A percentile compares a stretch with the other conserved stretches of the same genome.
phyloP scores from a whole-genome alignment of 768 basidiomycete genomes.

The Nidularia sp. region DNA sequence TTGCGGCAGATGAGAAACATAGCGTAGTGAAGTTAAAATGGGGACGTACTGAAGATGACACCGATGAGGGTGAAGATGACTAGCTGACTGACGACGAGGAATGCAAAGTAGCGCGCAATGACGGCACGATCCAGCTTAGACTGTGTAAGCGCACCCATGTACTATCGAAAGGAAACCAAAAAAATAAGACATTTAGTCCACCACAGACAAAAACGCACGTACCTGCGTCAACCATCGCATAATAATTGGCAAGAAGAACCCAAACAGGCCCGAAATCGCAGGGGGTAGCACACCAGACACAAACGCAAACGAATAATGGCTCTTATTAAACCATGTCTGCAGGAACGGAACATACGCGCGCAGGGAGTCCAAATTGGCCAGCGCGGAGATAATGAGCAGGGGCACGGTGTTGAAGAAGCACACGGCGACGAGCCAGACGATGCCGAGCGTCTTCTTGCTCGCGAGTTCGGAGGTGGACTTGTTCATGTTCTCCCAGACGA shows the following conservation, averaged over 20 bases:
- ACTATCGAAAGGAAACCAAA: constrained; percentile 59
- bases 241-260: constrained; percentile 85
- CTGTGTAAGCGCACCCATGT: constrained; percentile 60
- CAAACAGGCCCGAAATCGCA: constrained; percentile 81
- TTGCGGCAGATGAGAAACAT: neutral
- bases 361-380: constrained; percentile 87
- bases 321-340: constrained; percentile 60
- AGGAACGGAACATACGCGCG: constrained; percentile 74
- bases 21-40: neutral
- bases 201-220: neutral
- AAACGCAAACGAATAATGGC: constrained; percentile 69
- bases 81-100: constrained; percentile 91
- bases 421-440: constrained; percentile 68
- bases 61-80: constrained; percentile 93
- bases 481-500: constrained; percentile 90
- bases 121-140: constrained; percentile 88
- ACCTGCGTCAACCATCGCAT: constrained; percentile 86
- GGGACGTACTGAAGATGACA: constrained; percentile 75
- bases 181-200: constrained; percentile 52
- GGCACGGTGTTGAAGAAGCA: constrained; percentile 97
- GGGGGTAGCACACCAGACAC: constrained; percentile 94
- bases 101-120: constrained; percentile 87
- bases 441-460: constrained; percentile 71
- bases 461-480: constrained; percentile 62
- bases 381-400: constrained; percentile 81